Conservation (phyloP, 73 alveolate genomes). For the Paramecium pentaurelia region DNA sequence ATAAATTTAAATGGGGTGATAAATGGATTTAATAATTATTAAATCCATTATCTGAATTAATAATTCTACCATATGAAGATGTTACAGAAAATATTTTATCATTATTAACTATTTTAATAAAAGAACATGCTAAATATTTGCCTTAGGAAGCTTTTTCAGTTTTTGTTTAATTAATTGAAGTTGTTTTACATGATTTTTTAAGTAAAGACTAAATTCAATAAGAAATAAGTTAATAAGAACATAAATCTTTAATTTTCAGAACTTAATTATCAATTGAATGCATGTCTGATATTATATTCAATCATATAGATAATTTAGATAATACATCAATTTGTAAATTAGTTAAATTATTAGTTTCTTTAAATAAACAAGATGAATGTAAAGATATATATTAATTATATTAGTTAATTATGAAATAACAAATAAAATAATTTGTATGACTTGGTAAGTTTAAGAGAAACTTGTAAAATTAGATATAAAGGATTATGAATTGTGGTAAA, state of each 20-base stretch:
- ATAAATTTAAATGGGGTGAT: background rate
- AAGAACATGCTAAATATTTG: background rate
- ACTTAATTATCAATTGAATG: background rate
- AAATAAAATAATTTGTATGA: slow-evolving; percentile 22
- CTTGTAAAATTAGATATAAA: background rate
- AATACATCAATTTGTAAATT: background rate
- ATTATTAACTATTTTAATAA: background rate
- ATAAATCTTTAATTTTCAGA: background rate
- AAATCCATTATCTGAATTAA: background rate
- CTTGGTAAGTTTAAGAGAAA: slow-evolving; percentile 13
- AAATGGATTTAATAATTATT: background rate
- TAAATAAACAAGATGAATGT: slow-evolving; percentile 1
- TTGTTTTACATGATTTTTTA: background rate
- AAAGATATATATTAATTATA: background rate
- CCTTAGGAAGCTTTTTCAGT: background rate
- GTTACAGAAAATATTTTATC: background rate
- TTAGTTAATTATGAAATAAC: slow-evolving; percentile 14
- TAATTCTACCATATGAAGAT: slow-evolving; percentile 2
- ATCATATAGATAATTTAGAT: background rate
- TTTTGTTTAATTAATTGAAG: background rate
- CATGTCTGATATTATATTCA: slow-evolving; percentile 9
- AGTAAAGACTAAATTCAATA: background rate
- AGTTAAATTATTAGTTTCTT: background rate
- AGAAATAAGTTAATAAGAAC: background rate
- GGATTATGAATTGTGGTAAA: background rate